phyloP scores from a whole-genome alignment of 2,329 filamentous ascomycete species.

The Blumeriella jaapii region DNA sequence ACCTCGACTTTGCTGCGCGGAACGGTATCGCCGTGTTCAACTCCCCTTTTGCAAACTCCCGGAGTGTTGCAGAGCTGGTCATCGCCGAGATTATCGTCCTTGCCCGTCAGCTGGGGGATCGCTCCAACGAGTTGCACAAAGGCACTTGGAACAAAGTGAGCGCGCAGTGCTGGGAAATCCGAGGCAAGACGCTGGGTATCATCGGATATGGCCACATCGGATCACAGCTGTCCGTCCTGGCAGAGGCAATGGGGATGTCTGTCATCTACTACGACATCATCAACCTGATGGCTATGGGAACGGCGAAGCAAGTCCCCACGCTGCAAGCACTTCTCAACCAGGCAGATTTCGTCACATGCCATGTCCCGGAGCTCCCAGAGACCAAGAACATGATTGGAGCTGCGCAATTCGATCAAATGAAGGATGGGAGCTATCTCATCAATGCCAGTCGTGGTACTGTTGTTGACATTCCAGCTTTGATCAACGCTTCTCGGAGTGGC shows the following conservation, averaged over 20 bases:
- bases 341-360: conserved; percentile 86
- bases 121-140: conserved; percentile 85
- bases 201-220: conserved; percentile 97
- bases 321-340: conserved; percentile 65
- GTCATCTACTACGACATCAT: conserved; percentile 96
- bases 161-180: conserved; percentile 92
- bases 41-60: conserved; percentile 95
- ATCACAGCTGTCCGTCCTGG: conserved; percentile 86
- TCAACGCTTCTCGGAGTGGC: conserved; percentile 74
- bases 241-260: conserved; percentile 94
- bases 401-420: conserved; percentile 76
- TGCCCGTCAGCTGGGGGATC: conserved; percentile 84
- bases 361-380: conserved; percentile 88
- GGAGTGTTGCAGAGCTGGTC: conserved; percentile 91
- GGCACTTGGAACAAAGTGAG: conserved; percentile 98
- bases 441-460: conserved; percentile 92
- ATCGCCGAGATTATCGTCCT: conserved; percentile 88
- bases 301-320: conserved; percentile 68
- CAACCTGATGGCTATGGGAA: conserved; percentile 89
- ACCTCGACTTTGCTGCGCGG: conserved; percentile 70
- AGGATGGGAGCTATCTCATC: conserved; percentile 83
- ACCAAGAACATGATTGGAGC: conserved; percentile 87
- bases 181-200: conserved; percentile 88
- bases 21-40: conserved; percentile 97
- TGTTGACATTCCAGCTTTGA: conserved; percentile 84